Conservation (phyloP, 345 rosid species). For the Dimocarpus longan region DNA sequence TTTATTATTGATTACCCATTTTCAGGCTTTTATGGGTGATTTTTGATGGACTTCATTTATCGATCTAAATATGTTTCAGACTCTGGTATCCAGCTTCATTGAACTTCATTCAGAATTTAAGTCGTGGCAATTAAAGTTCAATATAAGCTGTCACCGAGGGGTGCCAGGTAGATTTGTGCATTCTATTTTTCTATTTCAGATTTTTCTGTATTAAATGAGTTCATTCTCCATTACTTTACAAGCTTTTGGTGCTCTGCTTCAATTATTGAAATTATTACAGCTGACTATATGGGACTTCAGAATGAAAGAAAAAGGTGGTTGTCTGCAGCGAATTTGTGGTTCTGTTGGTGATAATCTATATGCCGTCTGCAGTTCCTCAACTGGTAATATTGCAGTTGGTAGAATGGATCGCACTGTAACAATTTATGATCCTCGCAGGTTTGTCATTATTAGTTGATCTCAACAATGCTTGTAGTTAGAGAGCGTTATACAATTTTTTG, state of each 20-base stretch:
- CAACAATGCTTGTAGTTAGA: neutral
- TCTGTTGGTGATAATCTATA: constrained; percentile 58
- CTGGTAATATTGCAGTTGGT: constrained; percentile 60
- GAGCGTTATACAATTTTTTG: neutral
- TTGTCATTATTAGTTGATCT: constrained; percentile 13
- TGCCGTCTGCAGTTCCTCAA: constrained; percentile 57
- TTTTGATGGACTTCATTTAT: constrained; percentile 7
- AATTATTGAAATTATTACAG: constrained; percentile 41
- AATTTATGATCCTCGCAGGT: constrained; percentile 82
- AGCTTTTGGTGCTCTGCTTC: constrained; percentile 14
- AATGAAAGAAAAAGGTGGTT: constrained; percentile 72
- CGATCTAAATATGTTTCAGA: constrained; percentile 37
- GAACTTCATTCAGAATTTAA: constrained; percentile 47
- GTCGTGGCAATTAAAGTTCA: constrained; percentile 45
- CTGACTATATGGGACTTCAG: constrained; percentile 63
- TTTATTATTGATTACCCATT: neutral
- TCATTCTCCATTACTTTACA: neutral
- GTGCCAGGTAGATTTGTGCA: constrained; percentile 49
- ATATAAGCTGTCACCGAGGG: constrained; percentile 63
- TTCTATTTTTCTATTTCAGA: neutral
- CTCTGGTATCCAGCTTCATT: constrained; percentile 68
- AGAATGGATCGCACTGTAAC: constrained; percentile 73
- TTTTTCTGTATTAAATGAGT: constrained; percentile 15
- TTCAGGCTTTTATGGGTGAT: neutral
- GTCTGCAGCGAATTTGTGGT: constrained; percentile 58